Percentiles rank a stretch among this genome's conserved stretches.
Evolutionary conservation across 257 asterid species (phyloP).

Genomic region (Solanum pimpinellifolium): DNA sequence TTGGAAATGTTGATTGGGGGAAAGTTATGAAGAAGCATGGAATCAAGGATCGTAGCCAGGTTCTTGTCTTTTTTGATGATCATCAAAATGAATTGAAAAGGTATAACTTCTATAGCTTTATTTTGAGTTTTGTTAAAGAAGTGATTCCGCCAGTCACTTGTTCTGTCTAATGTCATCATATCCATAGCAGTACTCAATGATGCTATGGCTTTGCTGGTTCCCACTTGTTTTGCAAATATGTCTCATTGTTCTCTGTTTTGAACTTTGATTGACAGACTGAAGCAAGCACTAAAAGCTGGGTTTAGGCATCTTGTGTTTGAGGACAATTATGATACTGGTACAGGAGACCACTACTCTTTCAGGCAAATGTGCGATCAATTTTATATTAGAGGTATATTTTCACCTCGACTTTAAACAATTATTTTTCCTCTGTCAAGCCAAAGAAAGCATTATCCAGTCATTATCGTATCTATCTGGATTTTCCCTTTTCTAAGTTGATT

Average conservation of each 20-base stretch:
- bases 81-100: slow-evolving; percentile 96
- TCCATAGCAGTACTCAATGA: background rate
- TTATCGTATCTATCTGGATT: background rate
- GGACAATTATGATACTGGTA: slow-evolving; percentile 98
- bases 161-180: background rate
- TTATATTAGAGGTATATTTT: slow-evolving; percentile 57
- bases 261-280: slow-evolving; percentile 41
- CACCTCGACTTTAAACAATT: background rate
- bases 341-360: slow-evolving; percentile 96
- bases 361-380: slow-evolving; percentile 95
- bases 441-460: background rate
- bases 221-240: background rate
- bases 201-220: background rate
- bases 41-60: slow-evolving; percentile 56
- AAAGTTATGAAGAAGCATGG: slow-evolving; percentile 62
- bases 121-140: background rate
- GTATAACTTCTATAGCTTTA: slow-evolving; percentile 16
- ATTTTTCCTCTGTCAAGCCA: background rate
- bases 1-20: slow-evolving; percentile 92
- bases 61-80: slow-evolving; percentile 91
- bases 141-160: background rate
- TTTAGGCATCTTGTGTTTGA: slow-evolving; percentile 91
- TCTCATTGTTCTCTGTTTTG: background rate
- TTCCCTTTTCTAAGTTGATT: background rate
- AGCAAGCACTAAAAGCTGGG: slow-evolving; percentile 97